A percentile compares a stretch with the other conserved stretches of the same genome.
phyloP scores from a whole-genome alignment of 345 rosid species.

The Eutrema heterophyllum region DNA sequence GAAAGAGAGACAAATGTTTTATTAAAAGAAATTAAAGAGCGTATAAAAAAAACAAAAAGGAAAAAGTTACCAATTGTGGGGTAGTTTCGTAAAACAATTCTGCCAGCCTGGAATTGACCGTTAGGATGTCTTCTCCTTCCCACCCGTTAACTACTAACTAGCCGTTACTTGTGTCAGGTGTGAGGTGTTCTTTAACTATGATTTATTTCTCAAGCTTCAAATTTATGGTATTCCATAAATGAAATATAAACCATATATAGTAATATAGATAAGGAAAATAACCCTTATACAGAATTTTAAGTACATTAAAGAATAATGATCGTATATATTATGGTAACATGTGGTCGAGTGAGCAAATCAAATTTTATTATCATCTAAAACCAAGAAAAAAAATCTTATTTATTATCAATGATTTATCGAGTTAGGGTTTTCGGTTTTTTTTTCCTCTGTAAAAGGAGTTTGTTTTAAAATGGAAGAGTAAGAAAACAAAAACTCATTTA shows the following conservation, averaged over 20 bases:
- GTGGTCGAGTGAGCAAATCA: not conserved
- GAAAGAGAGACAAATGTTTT: conserved; percentile 16
- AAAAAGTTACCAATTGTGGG: not conserved
- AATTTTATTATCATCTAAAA: not conserved
- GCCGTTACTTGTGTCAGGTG: conserved; percentile 35
- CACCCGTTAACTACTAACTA: conserved; percentile 22
- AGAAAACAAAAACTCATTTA: not conserved
- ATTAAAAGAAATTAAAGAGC: conserved; percentile 14
- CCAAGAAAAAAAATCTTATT: not conserved
- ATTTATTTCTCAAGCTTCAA: not conserved
- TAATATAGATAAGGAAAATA: not conserved
- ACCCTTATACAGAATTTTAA: not conserved
- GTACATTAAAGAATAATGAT: not conserved
- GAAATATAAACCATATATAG: not conserved
- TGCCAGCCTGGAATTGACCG: conserved; percentile 33
- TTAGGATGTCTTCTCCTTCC: conserved; percentile 22
- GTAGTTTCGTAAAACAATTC: not conserved
- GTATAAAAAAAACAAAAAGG: not conserved
- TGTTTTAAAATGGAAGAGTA: not conserved
- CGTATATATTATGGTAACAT: not conserved
- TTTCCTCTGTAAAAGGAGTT: not conserved
- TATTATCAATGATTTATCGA: not conserved
- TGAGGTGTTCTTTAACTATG: conserved; percentile 20
- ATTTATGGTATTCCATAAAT: not conserved
- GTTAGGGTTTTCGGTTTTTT: not conserved